A percentile compares a stretch with the other conserved stretches of the same genome.
Conservation (phyloP, 148 eudicot species). For the Chenopodium formosanum region DNA sequence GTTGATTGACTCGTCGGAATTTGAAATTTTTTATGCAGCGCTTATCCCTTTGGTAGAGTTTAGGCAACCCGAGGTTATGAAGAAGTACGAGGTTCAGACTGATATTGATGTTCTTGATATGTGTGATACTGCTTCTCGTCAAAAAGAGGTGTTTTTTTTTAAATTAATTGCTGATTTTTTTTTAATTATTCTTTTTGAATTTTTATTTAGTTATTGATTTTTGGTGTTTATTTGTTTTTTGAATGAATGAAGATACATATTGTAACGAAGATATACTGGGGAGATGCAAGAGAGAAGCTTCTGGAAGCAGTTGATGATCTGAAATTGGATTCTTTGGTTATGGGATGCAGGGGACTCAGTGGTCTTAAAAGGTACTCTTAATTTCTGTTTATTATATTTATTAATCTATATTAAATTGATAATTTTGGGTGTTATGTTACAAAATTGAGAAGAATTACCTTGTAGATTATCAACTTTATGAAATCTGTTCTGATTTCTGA, state of each 20-base stretch:
- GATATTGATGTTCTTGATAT: conserved; percentile 74
- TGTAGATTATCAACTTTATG: too few species aligned
- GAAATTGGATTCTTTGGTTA: conserved; percentile 69
- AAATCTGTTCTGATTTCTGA: too few species aligned
- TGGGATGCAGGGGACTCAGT: conserved; percentile 88
- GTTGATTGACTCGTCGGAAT: too few species aligned
- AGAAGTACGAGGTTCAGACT: conserved; percentile 53
- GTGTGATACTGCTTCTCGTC: conserved; percentile 71
- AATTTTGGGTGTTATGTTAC: background rate
- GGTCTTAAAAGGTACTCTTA: conserved; percentile 48
- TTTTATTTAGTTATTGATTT: too few species aligned
- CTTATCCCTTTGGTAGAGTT: conserved; percentile 80
- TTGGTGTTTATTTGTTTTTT: background rate
- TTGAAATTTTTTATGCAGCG: conserved; percentile 38
- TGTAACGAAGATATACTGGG: conserved; percentile 77
- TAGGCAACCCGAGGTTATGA: conserved; percentile 67
- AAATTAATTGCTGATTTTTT: too few species aligned
- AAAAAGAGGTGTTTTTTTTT: conserved; percentile 56
- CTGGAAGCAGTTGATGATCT: conserved; percentile 62
- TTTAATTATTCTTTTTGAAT: too few species aligned
- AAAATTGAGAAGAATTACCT: too few species aligned
- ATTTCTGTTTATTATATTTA: background rate
- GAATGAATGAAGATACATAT: conserved; percentile 42
- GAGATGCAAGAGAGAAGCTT: conserved; percentile 88
- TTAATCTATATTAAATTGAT: too few species aligned